phyloP scores from a whole-genome alignment of 140 eudicot genomes.

The Erigeron philadelphicus region DNA sequence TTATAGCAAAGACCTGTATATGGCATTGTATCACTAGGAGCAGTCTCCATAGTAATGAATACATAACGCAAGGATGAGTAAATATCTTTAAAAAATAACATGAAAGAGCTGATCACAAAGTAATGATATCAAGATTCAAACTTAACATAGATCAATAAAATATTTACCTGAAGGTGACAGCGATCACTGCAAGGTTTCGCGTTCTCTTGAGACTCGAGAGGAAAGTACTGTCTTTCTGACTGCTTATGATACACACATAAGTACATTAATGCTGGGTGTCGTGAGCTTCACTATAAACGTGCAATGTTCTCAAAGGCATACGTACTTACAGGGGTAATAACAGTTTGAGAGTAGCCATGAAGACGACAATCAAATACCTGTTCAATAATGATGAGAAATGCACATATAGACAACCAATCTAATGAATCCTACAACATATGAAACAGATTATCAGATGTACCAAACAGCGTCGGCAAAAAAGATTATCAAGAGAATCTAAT shows the following conservation, averaged over 20 bases:
- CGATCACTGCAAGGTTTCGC: constrained; percentile 71
- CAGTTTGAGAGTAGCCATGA: constrained; percentile 86
- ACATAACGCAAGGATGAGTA: neutral
- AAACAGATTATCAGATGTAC: constrained; percentile 34
- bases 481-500: constrained; percentile 85
- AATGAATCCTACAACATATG: constrained; percentile 1
- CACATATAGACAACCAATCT: neutral
- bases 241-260: constrained; percentile 34
- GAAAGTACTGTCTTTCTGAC: constrained; percentile 58
- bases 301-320: constrained; percentile 14
- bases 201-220: constrained; percentile 61
- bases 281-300: constrained; percentile 19
- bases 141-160: neutral
- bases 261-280: constrained; percentile 22
- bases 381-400: constrained; percentile 2
- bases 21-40: neutral
- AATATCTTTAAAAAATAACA: neutral
- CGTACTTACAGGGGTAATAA: constrained; percentile 57
- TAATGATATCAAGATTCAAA: neutral
- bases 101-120: neutral
- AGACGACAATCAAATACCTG: constrained; percentile 96
- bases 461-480: constrained; percentile 98
- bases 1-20: constrained; percentile 13
- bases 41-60: neutral
- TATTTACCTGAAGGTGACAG: constrained; percentile 63